Percentiles rank a stretch among this genome's conserved stretches.
These are phyloP conservation scores for Mortierella sp. DNA, from an alignment of 371 early-diverging fungal species.

Conservation along the genomic window DNA sequence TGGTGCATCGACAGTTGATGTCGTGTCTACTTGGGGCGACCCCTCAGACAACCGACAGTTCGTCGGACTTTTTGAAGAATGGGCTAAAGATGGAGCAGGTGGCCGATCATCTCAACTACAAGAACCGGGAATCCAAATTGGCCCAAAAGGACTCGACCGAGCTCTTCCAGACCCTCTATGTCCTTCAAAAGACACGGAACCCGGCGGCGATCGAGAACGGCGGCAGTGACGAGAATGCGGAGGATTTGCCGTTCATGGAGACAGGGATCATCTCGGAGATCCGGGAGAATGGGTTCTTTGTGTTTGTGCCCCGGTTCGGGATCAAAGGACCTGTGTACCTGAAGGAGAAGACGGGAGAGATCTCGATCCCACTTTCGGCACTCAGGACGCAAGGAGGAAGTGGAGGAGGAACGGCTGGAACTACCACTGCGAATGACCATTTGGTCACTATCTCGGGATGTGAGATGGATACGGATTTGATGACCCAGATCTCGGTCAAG, in stretches of 20 bases:
- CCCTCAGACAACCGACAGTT: slow-evolving; percentile 3
- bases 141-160: slow-evolving; percentile 85
- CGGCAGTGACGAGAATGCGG: not conserved
- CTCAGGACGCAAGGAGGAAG: slow-evolving; percentile 31
- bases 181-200: slow-evolving; percentile 65
- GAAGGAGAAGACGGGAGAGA: slow-evolving; percentile 67
- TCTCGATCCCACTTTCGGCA: slow-evolving; percentile 70
- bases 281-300: slow-evolving; percentile 80
- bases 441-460: slow-evolving; percentile 30
- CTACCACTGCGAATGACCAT: slow-evolving; percentile 26
- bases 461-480: slow-evolving; percentile 50
- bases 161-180: slow-evolving; percentile 80
- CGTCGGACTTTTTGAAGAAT: slow-evolving; percentile 60
- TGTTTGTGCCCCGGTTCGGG: slow-evolving; percentile 79
- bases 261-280: slow-evolving; percentile 82
- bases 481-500: slow-evolving; percentile 42
- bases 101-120: slow-evolving; percentile 73
- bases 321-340: slow-evolving; percentile 79
- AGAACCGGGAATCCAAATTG: slow-evolving; percentile 80
- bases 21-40: slow-evolving; percentile 57
- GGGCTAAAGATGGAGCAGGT: slow-evolving; percentile 62
- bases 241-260: slow-evolving; percentile 64
- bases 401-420: not conserved
- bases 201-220: slow-evolving; percentile 1
- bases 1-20: slow-evolving; percentile 92